Conservation (phyloP, 1,284 basidiomycete species). For the Wallemia mellicola region DNA sequence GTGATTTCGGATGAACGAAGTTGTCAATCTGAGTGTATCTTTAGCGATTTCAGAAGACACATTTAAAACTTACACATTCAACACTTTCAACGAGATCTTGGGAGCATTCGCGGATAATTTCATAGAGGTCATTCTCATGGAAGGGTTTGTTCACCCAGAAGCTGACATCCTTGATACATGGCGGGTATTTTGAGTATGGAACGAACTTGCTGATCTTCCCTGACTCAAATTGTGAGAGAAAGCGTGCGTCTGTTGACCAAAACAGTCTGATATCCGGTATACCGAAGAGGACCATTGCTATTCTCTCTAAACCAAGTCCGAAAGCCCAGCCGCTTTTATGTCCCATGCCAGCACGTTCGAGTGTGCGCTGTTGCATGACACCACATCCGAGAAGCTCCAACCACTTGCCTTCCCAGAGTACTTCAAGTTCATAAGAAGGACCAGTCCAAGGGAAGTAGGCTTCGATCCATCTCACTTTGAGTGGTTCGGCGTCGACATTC, state of each 20-base stretch:
- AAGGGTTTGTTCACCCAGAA: constrained; percentile 51
- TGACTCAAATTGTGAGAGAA: constrained; percentile 52
- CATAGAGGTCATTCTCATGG: constrained; percentile 92
- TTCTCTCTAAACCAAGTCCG: constrained; percentile 82
- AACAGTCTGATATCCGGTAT: constrained; percentile 98
- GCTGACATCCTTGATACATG: constrained; percentile 64
- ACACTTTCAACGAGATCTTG: constrained; percentile 82
- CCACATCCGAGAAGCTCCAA: constrained; percentile 86
- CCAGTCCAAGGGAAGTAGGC: constrained; percentile 94
- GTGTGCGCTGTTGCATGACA: constrained; percentile 61
- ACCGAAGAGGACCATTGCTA: constrained; percentile 89
- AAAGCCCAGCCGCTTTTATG: constrained; percentile 92
- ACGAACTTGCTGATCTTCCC: constrained; percentile 51
- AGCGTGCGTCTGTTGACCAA: constrained; percentile 74
- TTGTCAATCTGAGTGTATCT: constrained; percentile 40
- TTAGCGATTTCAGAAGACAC: background rate
- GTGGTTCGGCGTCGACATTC: constrained; percentile 25
- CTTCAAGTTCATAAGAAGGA: constrained; percentile 92
- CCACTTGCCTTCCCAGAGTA: constrained; percentile 89
- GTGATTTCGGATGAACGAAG: constrained; percentile 71
- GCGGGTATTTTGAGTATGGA: constrained; percentile 65
- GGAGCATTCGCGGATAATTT: constrained; percentile 67
- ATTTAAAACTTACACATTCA: constrained; percentile 27
- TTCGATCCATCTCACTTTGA: constrained; percentile 84
- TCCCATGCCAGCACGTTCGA: constrained; percentile 32